Conservation (phyloP, 2,329 filamentous ascomycete genomes). For the Bipolaris cookei region DNA sequence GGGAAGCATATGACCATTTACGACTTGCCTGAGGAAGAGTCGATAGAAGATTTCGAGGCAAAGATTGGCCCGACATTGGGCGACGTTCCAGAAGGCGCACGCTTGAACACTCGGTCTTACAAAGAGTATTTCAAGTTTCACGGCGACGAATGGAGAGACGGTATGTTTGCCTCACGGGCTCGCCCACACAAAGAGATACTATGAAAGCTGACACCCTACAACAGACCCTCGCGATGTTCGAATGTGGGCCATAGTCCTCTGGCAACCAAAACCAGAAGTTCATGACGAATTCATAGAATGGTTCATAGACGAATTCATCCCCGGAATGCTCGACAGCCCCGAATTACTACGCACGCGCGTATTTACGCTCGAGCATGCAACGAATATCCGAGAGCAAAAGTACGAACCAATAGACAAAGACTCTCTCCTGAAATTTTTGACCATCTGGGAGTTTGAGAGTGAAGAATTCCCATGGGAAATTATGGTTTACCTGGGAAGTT, state of each 20-base stretch:
- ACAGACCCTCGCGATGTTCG: slow-evolving; percentile 18
- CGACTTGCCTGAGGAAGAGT: slow-evolving; percentile 13
- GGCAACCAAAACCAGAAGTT: slow-evolving; percentile 13
- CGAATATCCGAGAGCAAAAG: slow-evolving; percentile 7
- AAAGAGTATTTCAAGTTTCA: slow-evolving; percentile 13
- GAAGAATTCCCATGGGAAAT: slow-evolving; percentile 27
- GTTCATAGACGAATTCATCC: slow-evolving; percentile 18
- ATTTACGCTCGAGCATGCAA: slow-evolving; percentile 22
- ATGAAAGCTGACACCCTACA: slow-evolving; percentile 4
- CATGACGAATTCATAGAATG: slow-evolving; percentile 23
- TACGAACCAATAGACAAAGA: slow-evolving; percentile 5
- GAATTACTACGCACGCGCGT: slow-evolving; percentile 22
- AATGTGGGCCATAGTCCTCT: slow-evolving; percentile 22
- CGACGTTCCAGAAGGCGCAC: slow-evolving; percentile 12
- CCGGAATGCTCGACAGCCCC: slow-evolving; percentile 23
- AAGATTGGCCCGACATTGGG: slow-evolving; percentile 8
- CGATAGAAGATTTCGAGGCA: slow-evolving; percentile 15
- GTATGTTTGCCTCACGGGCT: slow-evolving; percentile 7
- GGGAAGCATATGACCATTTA: slow-evolving; percentile 21
- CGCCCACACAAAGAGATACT: background rate
- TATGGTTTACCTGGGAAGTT: slow-evolving; percentile 22
- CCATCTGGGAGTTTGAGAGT: slow-evolving; percentile 24
- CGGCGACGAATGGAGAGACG: slow-evolving; percentile 19
- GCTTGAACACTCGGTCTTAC: slow-evolving; percentile 17
- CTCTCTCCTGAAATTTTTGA: slow-evolving; percentile 22